Percentiles rank a stretch among this genome's conserved stretches.
These are phyloP conservation scores for Gaertneriomyces semiglobifer DNA, from an alignment of 192 early-diverging fungal species.

Conservation along the genomic window DNA sequence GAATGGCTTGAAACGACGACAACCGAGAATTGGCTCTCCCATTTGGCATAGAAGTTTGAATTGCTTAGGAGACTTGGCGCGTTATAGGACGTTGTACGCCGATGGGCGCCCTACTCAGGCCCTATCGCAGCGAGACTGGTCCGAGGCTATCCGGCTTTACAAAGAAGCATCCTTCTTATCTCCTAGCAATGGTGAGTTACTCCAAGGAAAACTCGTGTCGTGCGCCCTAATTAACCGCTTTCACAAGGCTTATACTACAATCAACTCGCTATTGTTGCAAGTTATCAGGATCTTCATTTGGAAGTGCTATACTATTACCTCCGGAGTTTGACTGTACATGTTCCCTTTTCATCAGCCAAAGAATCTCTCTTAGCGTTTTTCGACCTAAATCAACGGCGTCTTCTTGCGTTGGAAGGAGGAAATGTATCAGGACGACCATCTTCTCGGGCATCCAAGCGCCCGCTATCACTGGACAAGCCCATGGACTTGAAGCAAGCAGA, in stretches of 20 bases:
- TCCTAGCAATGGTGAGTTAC: conserved; percentile 26
- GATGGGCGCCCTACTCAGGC: neutral
- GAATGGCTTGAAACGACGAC: neutral
- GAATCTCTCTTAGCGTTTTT: conserved; percentile 31
- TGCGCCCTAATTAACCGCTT: neutral
- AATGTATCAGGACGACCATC: too few species aligned
- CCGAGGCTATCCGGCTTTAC: conserved; percentile 19
- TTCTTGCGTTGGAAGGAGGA: neutral
- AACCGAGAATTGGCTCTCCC: conserved; percentile 5
- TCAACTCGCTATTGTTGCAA: conserved; percentile 37
- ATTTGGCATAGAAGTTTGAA: conserved; percentile 28
- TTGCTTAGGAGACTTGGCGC: conserved; percentile 37
- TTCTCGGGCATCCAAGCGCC: too few species aligned
- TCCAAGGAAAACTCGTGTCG: conserved; percentile 3
- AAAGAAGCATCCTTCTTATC: conserved; percentile 30
- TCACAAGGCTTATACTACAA: conserved; percentile 37
- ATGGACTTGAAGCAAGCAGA: too few species aligned
- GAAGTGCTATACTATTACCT: conserved; percentile 27
- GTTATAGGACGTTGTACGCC: conserved; percentile 29
- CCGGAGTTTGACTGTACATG: conserved; percentile 34
- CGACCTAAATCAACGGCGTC: conserved; percentile 13
- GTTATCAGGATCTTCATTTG: conserved; percentile 13
- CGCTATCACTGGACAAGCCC: too few species aligned
- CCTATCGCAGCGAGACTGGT: conserved; percentile 24
- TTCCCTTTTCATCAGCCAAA: conserved; percentile 32